phyloP scores from a whole-genome alignment of 2,329 filamentous ascomycete genomes.

The Claviceps purpurea region DNA sequence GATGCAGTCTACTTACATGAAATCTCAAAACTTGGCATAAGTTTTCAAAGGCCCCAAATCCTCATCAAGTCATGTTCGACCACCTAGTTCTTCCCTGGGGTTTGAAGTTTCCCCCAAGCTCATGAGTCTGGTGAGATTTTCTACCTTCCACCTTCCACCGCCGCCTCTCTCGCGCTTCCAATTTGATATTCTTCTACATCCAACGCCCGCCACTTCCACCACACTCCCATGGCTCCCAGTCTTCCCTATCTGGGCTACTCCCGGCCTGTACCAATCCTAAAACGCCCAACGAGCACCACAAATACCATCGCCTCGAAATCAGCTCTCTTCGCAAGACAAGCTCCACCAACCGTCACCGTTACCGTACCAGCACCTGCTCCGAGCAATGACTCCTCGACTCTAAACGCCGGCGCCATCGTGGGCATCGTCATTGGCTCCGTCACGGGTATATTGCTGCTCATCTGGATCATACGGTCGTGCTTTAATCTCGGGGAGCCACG shows the following conservation, averaged over 20 bases:
- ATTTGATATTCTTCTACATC: no score
- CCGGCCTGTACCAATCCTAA: no score
- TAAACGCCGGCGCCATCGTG: slow-evolving; percentile 35
- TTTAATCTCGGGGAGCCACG: slow-evolving; percentile 26
- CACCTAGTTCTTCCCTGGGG: no score
- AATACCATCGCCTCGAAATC: background rate
- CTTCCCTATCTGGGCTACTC: no score
- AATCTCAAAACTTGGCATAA: background rate
- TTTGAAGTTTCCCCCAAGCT: no score
- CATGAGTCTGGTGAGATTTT: no score
- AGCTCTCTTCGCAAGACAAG: background rate
- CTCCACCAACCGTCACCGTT: slow-evolving; percentile 12
- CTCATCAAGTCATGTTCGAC: no score
- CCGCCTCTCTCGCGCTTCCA: no score
- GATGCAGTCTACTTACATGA: background rate
- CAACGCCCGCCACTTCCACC: no score
- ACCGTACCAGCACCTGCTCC: slow-evolving; percentile 12
- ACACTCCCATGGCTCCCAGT: no score
- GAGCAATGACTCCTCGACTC: slow-evolving; percentile 11
- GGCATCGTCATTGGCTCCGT: slow-evolving; percentile 38
- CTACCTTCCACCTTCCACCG: no score
- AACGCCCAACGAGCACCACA: background rate
- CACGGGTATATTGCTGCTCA: slow-evolving; percentile 29
- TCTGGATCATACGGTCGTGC: slow-evolving; percentile 35
- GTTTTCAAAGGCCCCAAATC: no score